These are phyloP conservation scores for Penicillium sp. DNA, from an alignment of 2,329 filamentous ascomycete genomes.

Conservation along the genomic window DNA sequence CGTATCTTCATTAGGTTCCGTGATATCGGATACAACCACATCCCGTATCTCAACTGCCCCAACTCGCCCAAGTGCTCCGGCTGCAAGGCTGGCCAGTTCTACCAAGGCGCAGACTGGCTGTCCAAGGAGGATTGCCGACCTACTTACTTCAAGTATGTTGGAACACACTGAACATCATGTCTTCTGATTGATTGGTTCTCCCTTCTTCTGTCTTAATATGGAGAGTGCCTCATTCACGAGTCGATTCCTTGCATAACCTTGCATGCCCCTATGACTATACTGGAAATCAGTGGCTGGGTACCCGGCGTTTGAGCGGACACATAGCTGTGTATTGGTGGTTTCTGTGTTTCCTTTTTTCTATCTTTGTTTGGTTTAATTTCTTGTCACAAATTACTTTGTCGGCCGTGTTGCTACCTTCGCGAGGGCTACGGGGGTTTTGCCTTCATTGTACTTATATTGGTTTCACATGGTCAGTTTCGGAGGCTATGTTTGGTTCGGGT, in stretches of 20 bases:
- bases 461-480: constrained; percentile 17
- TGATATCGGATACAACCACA: constrained; percentile 97
- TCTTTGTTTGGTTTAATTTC: constrained; percentile 3
- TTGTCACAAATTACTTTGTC: constrained; percentile 20
- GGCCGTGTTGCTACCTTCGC: constrained; percentile 13
- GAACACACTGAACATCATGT: constrained; percentile 60
- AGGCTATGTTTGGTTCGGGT: not conserved
- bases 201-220: constrained; percentile 14
- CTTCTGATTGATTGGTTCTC: constrained; percentile 7
- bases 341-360: constrained; percentile 10
- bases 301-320: constrained; percentile 28
- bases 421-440: constrained; percentile 18
- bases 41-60: constrained; percentile 98
- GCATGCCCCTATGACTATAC: constrained; percentile 26
- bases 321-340: constrained; percentile 25
- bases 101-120: constrained; percentile 80
- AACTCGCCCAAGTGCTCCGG: constrained; percentile 91
- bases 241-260: constrained; percentile 21
- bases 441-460: constrained; percentile 32
- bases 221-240: constrained; percentile 16
- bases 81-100: constrained; percentile 81
- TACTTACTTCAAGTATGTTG: constrained; percentile 95
- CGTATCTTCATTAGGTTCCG: constrained; percentile 72
- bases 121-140: constrained; percentile 89
- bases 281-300: constrained; percentile 20